Percentiles rank a stretch among this genome's conserved stretches.
Evolutionary conservation across 2,329 filamentous ascomycete genomes (phyloP).

Genomic region (Malbranchea cinnamomea): DNA sequence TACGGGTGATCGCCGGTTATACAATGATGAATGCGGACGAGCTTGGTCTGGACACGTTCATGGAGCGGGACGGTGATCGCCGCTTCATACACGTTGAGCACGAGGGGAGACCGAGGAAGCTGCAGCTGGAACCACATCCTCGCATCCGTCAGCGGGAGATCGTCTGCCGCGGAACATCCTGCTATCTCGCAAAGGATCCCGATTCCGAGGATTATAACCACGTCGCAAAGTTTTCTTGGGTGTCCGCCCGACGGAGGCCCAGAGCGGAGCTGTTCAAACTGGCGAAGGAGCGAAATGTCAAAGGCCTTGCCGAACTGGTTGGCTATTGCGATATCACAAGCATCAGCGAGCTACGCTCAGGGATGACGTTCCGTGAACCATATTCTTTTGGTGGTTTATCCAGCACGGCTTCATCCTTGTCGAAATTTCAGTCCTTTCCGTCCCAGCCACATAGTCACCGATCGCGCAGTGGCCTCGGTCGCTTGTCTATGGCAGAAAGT

Average conservation of each 20-base stretch:
- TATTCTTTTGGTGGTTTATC: conserved; percentile 6
- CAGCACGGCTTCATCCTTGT: conserved; percentile 6
- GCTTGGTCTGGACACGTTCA: conserved; percentile 17
- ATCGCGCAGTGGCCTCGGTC: too few relatives aligned
- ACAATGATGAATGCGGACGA: conserved; percentile 16
- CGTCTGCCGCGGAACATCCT: conserved; percentile 13
- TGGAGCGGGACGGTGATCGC: conserved; percentile 8
- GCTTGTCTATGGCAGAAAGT: too few relatives aligned
- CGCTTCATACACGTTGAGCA: too few relatives aligned
- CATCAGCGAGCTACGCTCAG: conserved; percentile 14
- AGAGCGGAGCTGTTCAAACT: conserved; percentile 15
- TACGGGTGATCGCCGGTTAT: conserved; percentile 16
- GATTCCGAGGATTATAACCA: conserved; percentile 10
- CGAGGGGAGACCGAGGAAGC: neutral
- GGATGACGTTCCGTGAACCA: conserved; percentile 13
- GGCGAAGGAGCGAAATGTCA: conserved; percentile 12
- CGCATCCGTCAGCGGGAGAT: conserved; percentile 4
- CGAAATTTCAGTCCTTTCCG: conserved; percentile 7
- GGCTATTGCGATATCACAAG: conserved; percentile 14
- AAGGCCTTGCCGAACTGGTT: conserved; percentile 14
- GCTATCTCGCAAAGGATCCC: conserved; percentile 8
- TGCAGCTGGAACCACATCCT: neutral
- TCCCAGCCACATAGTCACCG: too few relatives aligned
- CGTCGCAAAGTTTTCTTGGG: conserved; percentile 18
- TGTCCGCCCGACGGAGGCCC: conserved; percentile 13